Conservation (phyloP, 1,284 basidiomycete species). For the Heterobasidion occidentale region DNA sequence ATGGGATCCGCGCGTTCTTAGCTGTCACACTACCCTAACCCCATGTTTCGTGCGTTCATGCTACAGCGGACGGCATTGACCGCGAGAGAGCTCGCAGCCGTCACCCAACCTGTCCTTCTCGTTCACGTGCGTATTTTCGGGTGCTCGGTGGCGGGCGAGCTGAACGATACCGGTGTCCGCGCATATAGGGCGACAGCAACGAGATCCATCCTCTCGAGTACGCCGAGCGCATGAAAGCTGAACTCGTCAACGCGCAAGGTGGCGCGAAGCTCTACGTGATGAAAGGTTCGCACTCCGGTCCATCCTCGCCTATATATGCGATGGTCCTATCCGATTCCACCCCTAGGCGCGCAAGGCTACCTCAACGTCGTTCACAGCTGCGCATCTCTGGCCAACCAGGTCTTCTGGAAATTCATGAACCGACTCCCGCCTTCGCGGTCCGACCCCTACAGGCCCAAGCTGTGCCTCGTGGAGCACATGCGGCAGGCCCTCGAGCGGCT, state of each 20-base stretch:
- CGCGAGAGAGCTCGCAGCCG: conserved; percentile 33
- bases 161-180: no score
- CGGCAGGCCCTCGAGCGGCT: conserved; percentile 42
- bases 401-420: conserved; percentile 52
- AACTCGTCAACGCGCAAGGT: conserved; percentile 37
- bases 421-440: conserved; percentile 43
- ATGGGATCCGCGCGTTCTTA: conserved; percentile 15
- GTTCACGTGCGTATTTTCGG: conserved; percentile 44
- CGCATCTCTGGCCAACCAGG: conserved; percentile 60
- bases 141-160: neutral
- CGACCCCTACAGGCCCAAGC: conserved; percentile 28
- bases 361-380: conserved; percentile 35
- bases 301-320: neutral
- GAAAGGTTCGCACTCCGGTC: conserved; percentile 38
- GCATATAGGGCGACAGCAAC: conserved; percentile 49
- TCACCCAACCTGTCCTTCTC: conserved; percentile 60
- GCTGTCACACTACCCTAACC: neutral
- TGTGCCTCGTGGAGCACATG: conserved; percentile 38
- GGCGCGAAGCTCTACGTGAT: conserved; percentile 43
- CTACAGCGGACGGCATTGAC: conserved; percentile 27
- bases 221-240: conserved; percentile 44
- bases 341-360: conserved; percentile 38
- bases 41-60: no score
- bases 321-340: neutral
- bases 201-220: conserved; percentile 45